Evolutionary conservation across 202 grass and related monocot species (phyloP).

Genomic region (Zizania palustris): DNA sequence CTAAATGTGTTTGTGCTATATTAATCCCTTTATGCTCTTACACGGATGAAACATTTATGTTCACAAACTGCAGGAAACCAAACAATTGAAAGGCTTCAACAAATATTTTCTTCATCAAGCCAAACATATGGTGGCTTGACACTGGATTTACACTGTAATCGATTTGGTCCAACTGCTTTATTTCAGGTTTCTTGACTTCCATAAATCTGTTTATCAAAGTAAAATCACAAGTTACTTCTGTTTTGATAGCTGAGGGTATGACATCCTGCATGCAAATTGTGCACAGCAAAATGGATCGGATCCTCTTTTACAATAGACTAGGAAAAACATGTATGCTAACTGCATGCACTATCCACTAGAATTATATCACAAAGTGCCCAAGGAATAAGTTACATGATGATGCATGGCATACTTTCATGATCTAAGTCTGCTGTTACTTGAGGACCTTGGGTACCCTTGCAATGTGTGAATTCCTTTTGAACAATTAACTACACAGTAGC

Average conservation of each 20-base stretch:
- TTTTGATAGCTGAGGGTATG: neutral
- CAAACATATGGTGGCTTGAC: constrained; percentile 97
- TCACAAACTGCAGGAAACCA: constrained; percentile 67
- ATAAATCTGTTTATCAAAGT: constrained; percentile 25
- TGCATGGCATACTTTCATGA: neutral
- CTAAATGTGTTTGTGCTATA: constrained; percentile 28
- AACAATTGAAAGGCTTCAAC: constrained; percentile 93
- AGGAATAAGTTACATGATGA: neutral
- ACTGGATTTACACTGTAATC: constrained; percentile 92
- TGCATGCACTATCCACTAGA: neutral
- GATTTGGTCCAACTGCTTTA: constrained; percentile 92
- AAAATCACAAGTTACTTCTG: constrained; percentile 13
- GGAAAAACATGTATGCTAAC: neutral
- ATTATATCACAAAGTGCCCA: neutral
- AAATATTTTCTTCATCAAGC: constrained; percentile 82
- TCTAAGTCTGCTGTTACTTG: neutral
- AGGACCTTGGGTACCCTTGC: neutral
- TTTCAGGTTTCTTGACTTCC: constrained; percentile 68
- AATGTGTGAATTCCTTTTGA: neutral
- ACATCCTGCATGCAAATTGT: constrained; percentile 9
- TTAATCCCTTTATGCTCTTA: neutral
- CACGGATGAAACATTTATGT: constrained; percentile 30
- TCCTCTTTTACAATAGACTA: neutral
- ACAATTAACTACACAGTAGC: neutral
- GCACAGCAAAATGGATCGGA: neutral